A percentile compares a stretch with the other conserved stretches of the same genome.
Conservation (phyloP, 1,139 yeast species). For the Magnusiomyces tetraspermus region DNA sequence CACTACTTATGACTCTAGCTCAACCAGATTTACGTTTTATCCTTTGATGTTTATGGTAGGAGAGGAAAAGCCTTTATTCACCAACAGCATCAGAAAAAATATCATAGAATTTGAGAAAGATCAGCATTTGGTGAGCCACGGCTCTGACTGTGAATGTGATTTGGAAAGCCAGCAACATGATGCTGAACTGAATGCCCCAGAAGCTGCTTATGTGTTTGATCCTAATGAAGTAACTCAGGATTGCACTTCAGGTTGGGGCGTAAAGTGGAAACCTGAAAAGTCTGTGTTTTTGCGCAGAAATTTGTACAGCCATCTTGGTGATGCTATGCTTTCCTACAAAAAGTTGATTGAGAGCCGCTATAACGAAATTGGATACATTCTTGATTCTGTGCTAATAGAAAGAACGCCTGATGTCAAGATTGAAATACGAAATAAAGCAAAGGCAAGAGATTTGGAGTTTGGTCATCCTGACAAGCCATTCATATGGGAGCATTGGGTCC, state of each 20-base stretch:
- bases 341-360: too few relatives aligned
- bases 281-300: too few relatives aligned
- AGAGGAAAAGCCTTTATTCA: not conserved
- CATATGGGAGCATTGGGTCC: not conserved
- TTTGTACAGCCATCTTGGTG: too few relatives aligned
- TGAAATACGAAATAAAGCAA: not conserved
- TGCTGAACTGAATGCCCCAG: not conserved
- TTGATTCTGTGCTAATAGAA: not conserved
- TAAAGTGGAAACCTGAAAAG: too few relatives aligned
- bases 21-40: too few relatives aligned
- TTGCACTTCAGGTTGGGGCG: too few relatives aligned
- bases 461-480: not conserved
- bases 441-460: not conserved
- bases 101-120: not conserved
- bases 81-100: not conserved
- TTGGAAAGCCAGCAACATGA: not conserved
- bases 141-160: not conserved
- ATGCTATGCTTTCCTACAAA: too few relatives aligned
- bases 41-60: not conserved
- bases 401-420: not conserved
- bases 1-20: not conserved
- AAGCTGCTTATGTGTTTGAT: too few relatives aligned
- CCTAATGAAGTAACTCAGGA: too few relatives aligned
- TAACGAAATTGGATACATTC: too few relatives aligned
- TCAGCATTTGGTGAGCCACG: not conserved